Base-by-base conservation (phyloP, 1,284 basidiomycete genomes). In the Fomitopsis palustris region DNA sequence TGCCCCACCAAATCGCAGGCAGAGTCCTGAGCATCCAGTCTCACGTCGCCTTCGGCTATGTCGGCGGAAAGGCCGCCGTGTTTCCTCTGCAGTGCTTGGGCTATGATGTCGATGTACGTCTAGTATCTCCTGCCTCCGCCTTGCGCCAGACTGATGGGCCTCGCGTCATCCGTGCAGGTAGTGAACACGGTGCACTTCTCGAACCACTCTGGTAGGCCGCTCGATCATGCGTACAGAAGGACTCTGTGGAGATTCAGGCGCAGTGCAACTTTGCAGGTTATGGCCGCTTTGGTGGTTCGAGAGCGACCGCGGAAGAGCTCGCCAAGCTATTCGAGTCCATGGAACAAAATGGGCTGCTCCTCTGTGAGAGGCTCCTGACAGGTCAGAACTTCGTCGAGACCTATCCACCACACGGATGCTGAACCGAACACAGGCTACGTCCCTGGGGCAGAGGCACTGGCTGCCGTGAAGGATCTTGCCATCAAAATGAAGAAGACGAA, bases 151-250 rank as follows among this genome's bases (percentile, higher is more conserved):
- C 37, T 27, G 43, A 21, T 56, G 47, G 19, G 61, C 41, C 27
- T 53, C 42, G 29, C 43, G 51, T 27, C 9, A 52, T 61, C 75
- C 8, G 16, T 81, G 14, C 82, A 99, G 84, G 89, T 92, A 25
- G 84, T 98, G 42, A 98, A 98, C 74, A 97, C 96, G 0, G 96
- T 98, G 51, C 93, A 98, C 67, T 97, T 85, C 69, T 93, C 92
- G 16, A 99, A 99, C 68, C 96, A 99, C 72, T 86, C 95, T 5
- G 95, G 95, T 89, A 59, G 57, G 82, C 70, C 9, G 17, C 12
- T 29, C 31, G 16, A 6, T n/a, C 31, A 33, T 12, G 16, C 14
- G 17, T 27, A 23, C 23, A 8, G 25, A 31, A 19, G 31, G 33
- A 29, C 49, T 33, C 49, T 21, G 19, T 35, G 49, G 49, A 52